Evolutionary conservation across 345 rosid species (phyloP).

Genomic region (Bruguiera gymnorhiza): DNA sequence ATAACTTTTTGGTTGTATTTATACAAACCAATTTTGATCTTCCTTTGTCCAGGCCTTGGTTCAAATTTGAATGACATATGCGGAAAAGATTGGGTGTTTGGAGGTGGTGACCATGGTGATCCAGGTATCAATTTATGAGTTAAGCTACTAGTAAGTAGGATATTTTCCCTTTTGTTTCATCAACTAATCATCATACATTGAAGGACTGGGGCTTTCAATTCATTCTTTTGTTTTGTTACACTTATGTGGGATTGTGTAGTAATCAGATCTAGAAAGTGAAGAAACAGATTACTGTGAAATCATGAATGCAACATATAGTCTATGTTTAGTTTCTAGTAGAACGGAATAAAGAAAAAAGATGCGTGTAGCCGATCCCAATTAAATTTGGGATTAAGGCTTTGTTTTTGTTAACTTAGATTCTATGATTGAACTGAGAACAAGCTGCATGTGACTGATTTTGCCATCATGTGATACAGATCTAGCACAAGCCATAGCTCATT

Average conservation of each 20-base stretch:
- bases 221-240: neutral
- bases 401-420: too few relatives aligned
- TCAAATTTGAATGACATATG: constrained; percentile 68
- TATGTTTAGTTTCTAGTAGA: too few relatives aligned
- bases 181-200: neutral
- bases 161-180: neutral
- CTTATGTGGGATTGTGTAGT: neutral
- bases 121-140: constrained; percentile 44
- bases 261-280: neutral
- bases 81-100: constrained; percentile 69
- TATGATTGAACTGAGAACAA: too few relatives aligned
- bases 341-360: too few relatives aligned
- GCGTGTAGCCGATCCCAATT: too few relatives aligned
- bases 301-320: too few relatives aligned
- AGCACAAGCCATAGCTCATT: constrained; percentile 58
- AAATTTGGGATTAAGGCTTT: too few relatives aligned
- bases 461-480: constrained; percentile 45
- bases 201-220: neutral
- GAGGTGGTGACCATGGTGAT: constrained; percentile 93
- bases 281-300: neutral
- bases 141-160: constrained; percentile 4
- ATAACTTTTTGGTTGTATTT: constrained; percentile 2
- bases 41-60: constrained; percentile 66
- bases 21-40: neutral
- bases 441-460: too few relatives aligned